These are phyloP conservation scores for Deinandra increscens DNA, from an alignment of 129 eudicot species.

Conservation along the genomic window DNA sequence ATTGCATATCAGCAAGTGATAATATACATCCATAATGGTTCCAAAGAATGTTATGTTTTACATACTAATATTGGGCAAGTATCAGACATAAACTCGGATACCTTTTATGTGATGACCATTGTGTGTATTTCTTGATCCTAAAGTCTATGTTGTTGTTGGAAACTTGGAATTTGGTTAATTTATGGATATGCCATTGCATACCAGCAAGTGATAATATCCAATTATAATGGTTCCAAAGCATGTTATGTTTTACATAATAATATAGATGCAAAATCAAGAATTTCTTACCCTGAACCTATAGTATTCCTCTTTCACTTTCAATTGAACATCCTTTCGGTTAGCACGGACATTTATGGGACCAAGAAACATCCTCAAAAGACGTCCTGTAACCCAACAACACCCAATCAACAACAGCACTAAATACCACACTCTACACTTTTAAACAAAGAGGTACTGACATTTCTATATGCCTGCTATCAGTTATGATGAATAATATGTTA, in stretches of 20 bases:
- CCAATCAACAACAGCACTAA: conserved; percentile 3
- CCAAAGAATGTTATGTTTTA: too few relatives aligned
- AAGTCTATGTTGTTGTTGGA: neutral
- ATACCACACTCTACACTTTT: neutral
- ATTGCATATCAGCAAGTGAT: conserved; percentile 8
- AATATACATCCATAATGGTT: conserved; percentile 1
- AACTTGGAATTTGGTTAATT: neutral
- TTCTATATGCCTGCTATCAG: neutral
- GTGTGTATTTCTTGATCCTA: neutral
- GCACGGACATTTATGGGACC: conserved; percentile 97
- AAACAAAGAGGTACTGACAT: conserved; percentile 2
- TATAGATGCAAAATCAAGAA: conserved; percentile 1
- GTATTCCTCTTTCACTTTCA: conserved; percentile 95
- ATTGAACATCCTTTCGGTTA: conserved; percentile 70
- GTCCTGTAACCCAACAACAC: conserved; percentile 45
- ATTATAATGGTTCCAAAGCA: neutral
- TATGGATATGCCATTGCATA: neutral
- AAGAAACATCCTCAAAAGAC: conserved; percentile 78
- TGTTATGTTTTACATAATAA: neutral
- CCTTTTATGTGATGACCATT: neutral
- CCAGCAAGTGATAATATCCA: neutral
- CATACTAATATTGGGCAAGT: too few relatives aligned
- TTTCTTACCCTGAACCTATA: conserved; percentile 73
- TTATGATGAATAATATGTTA: neutral
- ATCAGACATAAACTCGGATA: neutral